Conservation (phyloP, 768 basidiomycete genomes). For the Leucocoprinus birnbaumii region DNA sequence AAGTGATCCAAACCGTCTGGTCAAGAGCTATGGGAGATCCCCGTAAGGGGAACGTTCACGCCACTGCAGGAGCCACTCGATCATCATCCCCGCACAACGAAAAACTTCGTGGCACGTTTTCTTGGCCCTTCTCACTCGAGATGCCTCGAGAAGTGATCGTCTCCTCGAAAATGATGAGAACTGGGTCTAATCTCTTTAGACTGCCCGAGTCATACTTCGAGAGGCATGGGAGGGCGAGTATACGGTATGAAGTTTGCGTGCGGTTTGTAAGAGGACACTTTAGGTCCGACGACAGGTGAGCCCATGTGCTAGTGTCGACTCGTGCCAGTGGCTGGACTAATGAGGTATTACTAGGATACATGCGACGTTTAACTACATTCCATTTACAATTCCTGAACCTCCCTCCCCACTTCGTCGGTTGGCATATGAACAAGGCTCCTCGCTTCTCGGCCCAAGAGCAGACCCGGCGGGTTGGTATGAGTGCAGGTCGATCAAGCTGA, state of each 20-base stretch:
- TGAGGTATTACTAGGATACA: constrained; percentile 21
- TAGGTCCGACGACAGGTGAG: constrained; percentile 31
- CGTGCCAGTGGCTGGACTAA: background rate
- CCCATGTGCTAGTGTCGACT: too few species aligned
- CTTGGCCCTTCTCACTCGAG: constrained; percentile 35
- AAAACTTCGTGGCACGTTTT: constrained; percentile 32
- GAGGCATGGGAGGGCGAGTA: constrained; percentile 31
- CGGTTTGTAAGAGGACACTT: constrained; percentile 29
- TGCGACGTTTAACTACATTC: constrained; percentile 29
- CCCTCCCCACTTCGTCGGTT: constrained; percentile 30
- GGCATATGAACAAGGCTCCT: constrained; percentile 30
- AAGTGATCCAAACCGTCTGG: constrained; percentile 33
- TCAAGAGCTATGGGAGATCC: constrained; percentile 29
- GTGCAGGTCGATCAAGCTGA: constrained; percentile 21
- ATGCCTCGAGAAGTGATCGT: constrained; percentile 36
- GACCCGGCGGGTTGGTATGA: constrained; percentile 40
- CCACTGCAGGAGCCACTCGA: background rate
- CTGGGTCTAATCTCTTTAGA: constrained; percentile 20
- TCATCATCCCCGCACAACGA: constrained; percentile 9
- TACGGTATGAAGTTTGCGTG: constrained; percentile 32
- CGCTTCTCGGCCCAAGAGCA: constrained; percentile 30
- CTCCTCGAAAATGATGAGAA: constrained; percentile 15
- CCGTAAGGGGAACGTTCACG: constrained; percentile 13
- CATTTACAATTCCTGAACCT: constrained; percentile 27
- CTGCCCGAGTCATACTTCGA: constrained; percentile 39